Percentiles rank a stretch among this genome's conserved stretches.
Conservation (phyloP, 2,329 filamentous ascomycete species). For the Parafenestella ontariensis region DNA sequence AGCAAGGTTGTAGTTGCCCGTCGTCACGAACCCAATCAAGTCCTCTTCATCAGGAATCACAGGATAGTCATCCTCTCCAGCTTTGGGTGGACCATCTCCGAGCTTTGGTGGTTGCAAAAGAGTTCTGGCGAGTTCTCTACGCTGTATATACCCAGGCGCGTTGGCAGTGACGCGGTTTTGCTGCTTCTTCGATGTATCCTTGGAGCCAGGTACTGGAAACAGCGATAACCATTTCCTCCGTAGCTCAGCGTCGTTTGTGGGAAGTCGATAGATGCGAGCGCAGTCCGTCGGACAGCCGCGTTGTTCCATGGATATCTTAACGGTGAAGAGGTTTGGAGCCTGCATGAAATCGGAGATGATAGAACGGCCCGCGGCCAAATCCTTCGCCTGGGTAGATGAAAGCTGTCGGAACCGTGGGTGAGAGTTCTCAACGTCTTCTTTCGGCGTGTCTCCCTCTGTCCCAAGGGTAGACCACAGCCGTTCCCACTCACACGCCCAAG, state of each 20-base stretch:
- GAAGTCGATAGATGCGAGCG: constrained; percentile 86
- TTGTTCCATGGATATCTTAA: constrained; percentile 70
- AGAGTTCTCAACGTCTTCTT: constrained; percentile 10
- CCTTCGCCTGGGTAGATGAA: constrained; percentile 38
- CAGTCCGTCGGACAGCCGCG: constrained; percentile 75
- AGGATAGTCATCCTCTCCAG: constrained; percentile 59
- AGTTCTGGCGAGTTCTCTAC: constrained; percentile 33
- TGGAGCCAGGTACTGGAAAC: constrained; percentile 46
- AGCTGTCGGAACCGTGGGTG: constrained; percentile 34
- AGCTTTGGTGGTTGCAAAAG: constrained; percentile 26
- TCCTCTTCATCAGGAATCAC: constrained; percentile 76
- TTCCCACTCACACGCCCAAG: constrained; percentile 86
- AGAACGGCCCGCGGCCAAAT: constrained; percentile 13
- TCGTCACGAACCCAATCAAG: constrained; percentile 88
- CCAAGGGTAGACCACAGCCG: constrained; percentile 58
- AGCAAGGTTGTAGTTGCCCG: constrained; percentile 80
- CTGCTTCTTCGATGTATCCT: constrained; percentile 19
- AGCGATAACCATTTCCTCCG: constrained; percentile 75
- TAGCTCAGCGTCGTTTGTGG: constrained; percentile 62
- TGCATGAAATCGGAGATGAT: constrained; percentile 1
- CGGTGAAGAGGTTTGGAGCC: constrained; percentile 58
- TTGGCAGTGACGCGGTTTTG: constrained; percentile 15
- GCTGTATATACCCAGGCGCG: constrained; percentile 25
- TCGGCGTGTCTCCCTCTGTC: background rate
- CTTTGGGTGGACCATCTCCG: constrained; percentile 22